These are phyloP conservation scores for Dendrothele bispora DNA, from an alignment of 768 basidiomycete genomes.

Conservation along the genomic window DNA sequence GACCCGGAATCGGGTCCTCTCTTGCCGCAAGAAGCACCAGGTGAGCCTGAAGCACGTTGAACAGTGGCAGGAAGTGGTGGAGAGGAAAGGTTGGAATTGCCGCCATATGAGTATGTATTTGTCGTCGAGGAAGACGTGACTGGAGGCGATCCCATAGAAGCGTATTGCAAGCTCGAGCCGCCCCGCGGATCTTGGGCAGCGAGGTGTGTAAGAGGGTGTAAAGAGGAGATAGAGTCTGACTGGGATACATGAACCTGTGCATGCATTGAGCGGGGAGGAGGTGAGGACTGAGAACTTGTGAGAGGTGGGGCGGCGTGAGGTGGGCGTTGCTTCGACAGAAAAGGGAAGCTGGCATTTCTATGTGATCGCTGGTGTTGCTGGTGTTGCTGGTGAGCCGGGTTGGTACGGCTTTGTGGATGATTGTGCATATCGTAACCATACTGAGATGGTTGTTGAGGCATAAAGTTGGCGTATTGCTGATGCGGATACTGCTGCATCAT, in stretches of 20 bases:
- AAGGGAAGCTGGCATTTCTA: conserved; percentile 12
- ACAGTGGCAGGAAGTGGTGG: conserved; percentile 16
- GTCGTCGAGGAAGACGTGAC: conserved; percentile 22
- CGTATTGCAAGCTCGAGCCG: conserved; percentile 15
- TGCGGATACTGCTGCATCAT: conserved; percentile 17
- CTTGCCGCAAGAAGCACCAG: conserved; percentile 1
- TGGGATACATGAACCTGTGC: conserved; percentile 13
- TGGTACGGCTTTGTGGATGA: conserved; percentile 15
- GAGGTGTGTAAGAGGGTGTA: conserved; percentile 11
- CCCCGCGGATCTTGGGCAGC: conserved; percentile 14
- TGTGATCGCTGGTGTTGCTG: conserved; percentile 18
- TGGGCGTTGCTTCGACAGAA: conserved; percentile 10
- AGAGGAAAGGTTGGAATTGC: conserved; percentile 20
- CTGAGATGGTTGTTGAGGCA: conserved; percentile 18
- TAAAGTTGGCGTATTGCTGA: conserved; percentile 19
- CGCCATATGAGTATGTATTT: not conserved
- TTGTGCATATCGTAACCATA: conserved; percentile 11
- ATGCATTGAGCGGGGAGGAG: conserved; percentile 5
- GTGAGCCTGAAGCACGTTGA: conserved; percentile 14
- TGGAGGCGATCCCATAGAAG: conserved; percentile 13
- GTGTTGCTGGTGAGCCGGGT: conserved; percentile 16
- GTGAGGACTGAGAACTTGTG: not conserved
- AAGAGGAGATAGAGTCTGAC: conserved; percentile 6
- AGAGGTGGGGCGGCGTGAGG: conserved; percentile 10
- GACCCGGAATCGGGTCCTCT: conserved; percentile 3